A percentile compares a stretch with the other conserved stretches of the same genome.
Conservation (phyloP, 169 alveolate species). For the Fabrea salina region DNA sequence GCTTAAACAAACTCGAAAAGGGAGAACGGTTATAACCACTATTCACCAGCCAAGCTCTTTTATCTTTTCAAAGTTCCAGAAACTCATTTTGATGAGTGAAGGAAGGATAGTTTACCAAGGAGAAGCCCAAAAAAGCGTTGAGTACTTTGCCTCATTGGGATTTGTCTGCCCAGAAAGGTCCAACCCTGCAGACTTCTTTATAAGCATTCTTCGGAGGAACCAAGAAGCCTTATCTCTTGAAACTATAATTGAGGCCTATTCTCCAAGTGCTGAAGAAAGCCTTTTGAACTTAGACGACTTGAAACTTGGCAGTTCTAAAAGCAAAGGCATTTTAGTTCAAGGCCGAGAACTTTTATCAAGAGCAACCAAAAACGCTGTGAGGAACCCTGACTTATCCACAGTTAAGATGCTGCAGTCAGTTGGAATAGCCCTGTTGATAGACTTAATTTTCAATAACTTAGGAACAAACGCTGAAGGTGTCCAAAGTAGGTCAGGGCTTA, state of each 20-base stretch:
- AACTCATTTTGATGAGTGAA: slow-evolving; percentile 58
- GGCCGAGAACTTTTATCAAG: not conserved
- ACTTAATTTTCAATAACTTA: not conserved
- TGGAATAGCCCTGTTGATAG: not conserved
- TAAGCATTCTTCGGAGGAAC: slow-evolving; percentile 43
- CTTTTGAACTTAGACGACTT: not conserved
- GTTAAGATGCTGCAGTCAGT: not conserved
- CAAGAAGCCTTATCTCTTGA: slow-evolving; percentile 58
- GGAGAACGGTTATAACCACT: slow-evolving; percentile 74
- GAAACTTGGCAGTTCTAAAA: not conserved
- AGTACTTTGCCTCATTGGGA: slow-evolving; percentile 50
- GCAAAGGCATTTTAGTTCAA: not conserved
- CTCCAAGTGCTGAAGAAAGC: not conserved
- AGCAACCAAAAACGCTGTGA: not conserved
- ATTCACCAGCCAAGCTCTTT: slow-evolving; percentile 82
- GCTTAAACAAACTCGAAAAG: slow-evolving; percentile 60
- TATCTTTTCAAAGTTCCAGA: slow-evolving; percentile 66
- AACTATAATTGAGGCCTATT: slow-evolving; percentile 40
- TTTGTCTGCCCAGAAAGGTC: slow-evolving; percentile 53
- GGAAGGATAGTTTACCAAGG: slow-evolving; percentile 74
- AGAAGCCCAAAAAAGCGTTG: slow-evolving; percentile 24
- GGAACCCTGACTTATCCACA: not conserved
- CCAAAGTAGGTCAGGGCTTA: not conserved
- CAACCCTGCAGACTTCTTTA: slow-evolving; percentile 63
- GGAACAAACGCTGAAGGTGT: not conserved